These are phyloP conservation scores for Pigoraptor vietnamica DNA, from an alignment of 78 protist genomes.

Conservation along the genomic window DNA sequence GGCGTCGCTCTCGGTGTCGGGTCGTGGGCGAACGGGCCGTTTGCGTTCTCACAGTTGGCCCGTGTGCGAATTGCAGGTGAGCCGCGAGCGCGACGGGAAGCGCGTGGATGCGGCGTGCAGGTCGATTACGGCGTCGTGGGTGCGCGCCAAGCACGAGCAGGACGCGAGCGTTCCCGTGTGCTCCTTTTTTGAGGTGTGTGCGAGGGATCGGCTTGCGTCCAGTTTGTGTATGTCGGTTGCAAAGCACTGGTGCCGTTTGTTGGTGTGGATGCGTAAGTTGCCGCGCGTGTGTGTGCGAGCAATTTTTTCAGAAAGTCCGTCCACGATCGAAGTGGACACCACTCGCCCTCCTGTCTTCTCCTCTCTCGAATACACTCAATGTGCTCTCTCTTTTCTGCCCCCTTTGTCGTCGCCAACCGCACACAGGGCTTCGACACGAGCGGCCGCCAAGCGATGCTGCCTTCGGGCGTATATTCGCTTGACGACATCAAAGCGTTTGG, in stretches of 20 bases:
- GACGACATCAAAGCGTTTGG: constrained; percentile 79
- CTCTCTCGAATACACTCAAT: background rate
- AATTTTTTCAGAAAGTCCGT: too few relatives aligned
- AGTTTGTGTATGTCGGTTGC: too few relatives aligned
- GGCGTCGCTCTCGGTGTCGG: too few relatives aligned
- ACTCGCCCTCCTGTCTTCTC: background rate
- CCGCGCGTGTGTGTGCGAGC: constrained; percentile 4
- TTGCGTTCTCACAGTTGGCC: too few relatives aligned
- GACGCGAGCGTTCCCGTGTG: constrained; percentile 34
- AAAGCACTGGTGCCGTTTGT: background rate
- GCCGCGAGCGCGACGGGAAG: constrained; percentile 17
- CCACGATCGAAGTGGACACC: too few relatives aligned
- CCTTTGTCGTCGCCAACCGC: background rate
- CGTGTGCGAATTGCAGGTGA: background rate
- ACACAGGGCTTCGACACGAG: background rate
- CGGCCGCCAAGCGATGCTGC: constrained; percentile 14
- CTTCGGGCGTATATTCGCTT: constrained; percentile 79
- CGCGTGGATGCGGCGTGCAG: constrained; percentile 71
- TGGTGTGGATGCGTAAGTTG: constrained; percentile 6
- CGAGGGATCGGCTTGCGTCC: background rate
- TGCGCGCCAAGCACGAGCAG: constrained; percentile 26
- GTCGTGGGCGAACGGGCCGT: too few relatives aligned
- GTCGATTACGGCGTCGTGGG: constrained; percentile 69
- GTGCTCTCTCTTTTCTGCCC: background rate
- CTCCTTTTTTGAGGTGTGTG: constrained; percentile 39